These are phyloP conservation scores for Populus deltoides DNA, from an alignment of 345 rosid species.

Conservation along the genomic window DNA sequence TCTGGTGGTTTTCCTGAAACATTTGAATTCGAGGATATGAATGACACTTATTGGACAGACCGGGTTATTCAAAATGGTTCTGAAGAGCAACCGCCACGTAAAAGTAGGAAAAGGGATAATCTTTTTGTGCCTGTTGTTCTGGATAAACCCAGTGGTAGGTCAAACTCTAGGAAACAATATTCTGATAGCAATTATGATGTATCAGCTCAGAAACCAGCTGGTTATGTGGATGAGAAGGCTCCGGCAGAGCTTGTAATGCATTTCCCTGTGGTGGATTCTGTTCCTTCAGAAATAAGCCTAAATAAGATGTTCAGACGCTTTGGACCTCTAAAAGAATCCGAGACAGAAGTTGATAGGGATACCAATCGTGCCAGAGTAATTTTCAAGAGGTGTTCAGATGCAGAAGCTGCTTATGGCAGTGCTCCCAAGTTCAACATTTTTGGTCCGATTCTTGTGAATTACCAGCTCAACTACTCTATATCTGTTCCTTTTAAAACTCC, in stretches of 20 bases:
- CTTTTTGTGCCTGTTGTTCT: conserved; percentile 50
- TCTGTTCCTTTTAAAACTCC: conserved; percentile 54
- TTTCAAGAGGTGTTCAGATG: conserved; percentile 67
- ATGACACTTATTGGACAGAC: conserved; percentile 93
- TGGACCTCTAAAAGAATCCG: conserved; percentile 69
- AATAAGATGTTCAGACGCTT: conserved; percentile 81
- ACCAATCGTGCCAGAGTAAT: conserved; percentile 87
- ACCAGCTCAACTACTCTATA: conserved; percentile 63
- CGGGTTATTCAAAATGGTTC: conserved; percentile 78
- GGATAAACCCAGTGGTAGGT: conserved; percentile 56
- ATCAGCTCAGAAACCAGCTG: conserved; percentile 43
- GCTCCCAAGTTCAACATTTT: conserved; percentile 75
- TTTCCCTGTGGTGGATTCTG: conserved; percentile 55
- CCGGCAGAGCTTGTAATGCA: conserved; percentile 82
- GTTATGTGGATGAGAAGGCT: conserved; percentile 51
- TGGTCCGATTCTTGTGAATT: conserved; percentile 61
- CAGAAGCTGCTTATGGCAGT: conserved; percentile 75
- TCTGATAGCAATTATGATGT: conserved; percentile 42
- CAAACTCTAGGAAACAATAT: conserved; percentile 57
- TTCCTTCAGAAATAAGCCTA: conserved; percentile 73
- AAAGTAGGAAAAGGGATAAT: conserved; percentile 41
- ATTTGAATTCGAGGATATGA: conserved; percentile 90
- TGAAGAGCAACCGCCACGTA: conserved; percentile 63
- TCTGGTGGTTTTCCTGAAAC: conserved; percentile 54
- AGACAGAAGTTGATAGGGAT: conserved; percentile 70